Conservation (phyloP, 306 rosid species). For the Lathyrus tuberosus region DNA sequence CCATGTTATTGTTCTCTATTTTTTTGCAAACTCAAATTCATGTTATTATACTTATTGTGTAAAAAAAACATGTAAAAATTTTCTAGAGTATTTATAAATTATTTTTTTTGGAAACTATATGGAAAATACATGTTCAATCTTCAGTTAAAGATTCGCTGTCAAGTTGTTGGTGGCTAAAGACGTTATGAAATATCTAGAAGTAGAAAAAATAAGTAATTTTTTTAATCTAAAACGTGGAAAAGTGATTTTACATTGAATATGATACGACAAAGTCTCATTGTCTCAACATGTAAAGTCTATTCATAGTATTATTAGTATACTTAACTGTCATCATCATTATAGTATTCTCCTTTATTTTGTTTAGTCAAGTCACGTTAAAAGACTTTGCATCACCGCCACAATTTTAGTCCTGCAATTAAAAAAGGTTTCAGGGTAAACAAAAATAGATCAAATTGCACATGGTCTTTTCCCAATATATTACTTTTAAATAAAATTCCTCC, state of each 20-base stretch:
- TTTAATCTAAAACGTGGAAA: neutral
- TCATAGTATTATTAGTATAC: neutral
- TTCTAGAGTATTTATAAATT: too few relatives aligned
- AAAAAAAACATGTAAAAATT: too few relatives aligned
- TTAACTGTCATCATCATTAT: conserved; percentile 1
- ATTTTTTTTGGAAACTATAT: too few relatives aligned
- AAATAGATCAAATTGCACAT: neutral
- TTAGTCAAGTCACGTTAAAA: neutral
- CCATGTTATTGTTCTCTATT: too few relatives aligned
- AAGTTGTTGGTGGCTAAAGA: neutral
- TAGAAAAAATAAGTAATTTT: neutral
- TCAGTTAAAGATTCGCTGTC: neutral
- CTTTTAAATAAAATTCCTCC: neutral
- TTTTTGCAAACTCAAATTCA: too few relatives aligned
- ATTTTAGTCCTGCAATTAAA: neutral
- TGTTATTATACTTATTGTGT: too few relatives aligned
- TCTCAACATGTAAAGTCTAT: neutral
- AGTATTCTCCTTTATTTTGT: neutral
- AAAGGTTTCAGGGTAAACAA: too few relatives aligned
- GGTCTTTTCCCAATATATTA: neutral
- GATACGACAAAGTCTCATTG: conserved; percentile 19
- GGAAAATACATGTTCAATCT: neutral
- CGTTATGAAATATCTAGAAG: neutral
- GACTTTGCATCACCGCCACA: neutral
- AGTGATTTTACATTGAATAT: conserved; percentile 10